Evolutionary conservation across 805 yeast genomes (phyloP), one percentile per base, ranked within the genome.

Genomic region (Candida ficus): DNA sequence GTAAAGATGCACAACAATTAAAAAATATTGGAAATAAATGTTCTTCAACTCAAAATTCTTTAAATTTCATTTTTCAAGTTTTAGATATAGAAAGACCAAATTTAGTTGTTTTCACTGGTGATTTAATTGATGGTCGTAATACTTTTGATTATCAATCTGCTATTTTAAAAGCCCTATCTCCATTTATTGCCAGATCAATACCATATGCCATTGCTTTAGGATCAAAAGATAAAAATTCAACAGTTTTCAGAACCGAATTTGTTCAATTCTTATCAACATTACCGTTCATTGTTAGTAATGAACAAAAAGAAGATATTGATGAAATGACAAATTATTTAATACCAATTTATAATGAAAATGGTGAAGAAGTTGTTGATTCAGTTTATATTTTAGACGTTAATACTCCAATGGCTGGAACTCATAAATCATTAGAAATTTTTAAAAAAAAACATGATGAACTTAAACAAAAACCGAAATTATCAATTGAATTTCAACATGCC

Each of bases 171-270:
- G 80, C 78, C 0, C 67, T 77, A 13, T 58, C 68, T 17, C 83
- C 83, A 7, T 68, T 79, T 44, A 66, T 80, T 12, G 43, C 60
- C n/a, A 58, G 76, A 22, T 56, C 62, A 20, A 73, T 78, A 6
- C 87, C 88, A 6, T 80, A 63, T 60, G 83, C 83, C 1, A 67
- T 78, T 33, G 69, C 75, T 1, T 50, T 79, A 48, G 87, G 88
- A 3, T 75, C 73, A 47, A 78, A 76, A 48, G 87, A 81, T 56
- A 76, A 68, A 45, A 81, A 75, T 52, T 73, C 76, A 1, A 65
- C 68, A 3, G 57, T 23, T 9, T 9, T 13, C 8, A 23, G 26
- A 8, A 10, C 11, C 11, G 26, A 23, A 10, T 23, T 23, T 10
- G 11, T 23, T 5, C 13, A 23, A 8, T 23, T 23, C 26, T 10